Percentiles rank a stretch among this genome's conserved stretches.
Conservation (phyloP, 2,329 filamentous ascomycete species). For the Colletotrichum simmondsii region DNA sequence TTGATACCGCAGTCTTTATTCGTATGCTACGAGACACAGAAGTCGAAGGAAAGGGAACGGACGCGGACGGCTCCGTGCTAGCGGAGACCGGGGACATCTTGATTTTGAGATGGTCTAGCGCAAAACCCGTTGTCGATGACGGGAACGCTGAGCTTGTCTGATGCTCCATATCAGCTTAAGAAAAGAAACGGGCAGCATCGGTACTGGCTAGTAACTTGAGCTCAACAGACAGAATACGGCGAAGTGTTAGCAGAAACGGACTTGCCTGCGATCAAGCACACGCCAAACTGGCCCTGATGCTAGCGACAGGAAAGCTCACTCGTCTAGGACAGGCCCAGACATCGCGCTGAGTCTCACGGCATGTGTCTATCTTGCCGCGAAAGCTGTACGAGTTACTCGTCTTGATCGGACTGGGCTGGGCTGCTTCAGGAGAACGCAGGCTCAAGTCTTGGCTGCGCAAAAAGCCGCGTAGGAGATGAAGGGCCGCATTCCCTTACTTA, state of each 20-base stretch:
- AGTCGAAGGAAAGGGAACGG: slow-evolving; percentile 70
- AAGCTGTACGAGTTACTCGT: neutral
- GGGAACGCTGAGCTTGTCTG: slow-evolving; percentile 70
- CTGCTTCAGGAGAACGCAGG: neutral
- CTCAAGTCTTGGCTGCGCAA: neutral
- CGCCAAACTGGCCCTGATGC: neutral
- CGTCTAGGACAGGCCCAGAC: neutral
- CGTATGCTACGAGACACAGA: slow-evolving; percentile 73
- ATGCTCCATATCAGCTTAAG: slow-evolving; percentile 34
- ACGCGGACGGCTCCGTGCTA: slow-evolving; percentile 70
- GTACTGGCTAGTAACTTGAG: too few relatives aligned
- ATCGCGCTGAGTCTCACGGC: neutral
- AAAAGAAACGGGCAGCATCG: neutral
- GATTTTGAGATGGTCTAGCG: slow-evolving; percentile 80
- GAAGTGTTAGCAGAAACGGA: too few relatives aligned
- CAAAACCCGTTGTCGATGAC: slow-evolving; percentile 68
- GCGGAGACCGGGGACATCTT: slow-evolving; percentile 72
- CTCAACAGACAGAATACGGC: too few relatives aligned
- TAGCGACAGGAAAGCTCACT: neutral
- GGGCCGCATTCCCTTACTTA: neutral
- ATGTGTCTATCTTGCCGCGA: neutral
- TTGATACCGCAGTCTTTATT: slow-evolving; percentile 86
- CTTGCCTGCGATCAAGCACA: neutral
- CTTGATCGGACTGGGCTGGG: neutral
- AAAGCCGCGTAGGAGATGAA: neutral